Percentiles rank a stretch among this genome's conserved stretches.
These are phyloP conservation scores for Edaphochlamys debaryana DNA, from an alignment of 139 green algal genomes.

Conservation along the genomic window DNA sequence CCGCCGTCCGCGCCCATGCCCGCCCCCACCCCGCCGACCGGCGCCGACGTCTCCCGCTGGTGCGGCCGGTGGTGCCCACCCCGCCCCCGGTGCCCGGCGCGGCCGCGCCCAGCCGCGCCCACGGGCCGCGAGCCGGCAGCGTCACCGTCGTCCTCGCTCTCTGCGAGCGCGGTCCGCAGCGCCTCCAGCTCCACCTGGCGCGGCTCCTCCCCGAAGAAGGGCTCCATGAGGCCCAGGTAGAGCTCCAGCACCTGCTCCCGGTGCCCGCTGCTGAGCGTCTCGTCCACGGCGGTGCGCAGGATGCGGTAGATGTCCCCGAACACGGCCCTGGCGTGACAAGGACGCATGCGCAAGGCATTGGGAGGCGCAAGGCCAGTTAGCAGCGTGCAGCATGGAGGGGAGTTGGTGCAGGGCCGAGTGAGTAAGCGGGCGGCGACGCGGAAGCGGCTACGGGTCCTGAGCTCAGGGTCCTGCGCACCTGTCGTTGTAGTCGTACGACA, in stretches of 20 bases:
- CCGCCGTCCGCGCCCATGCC: neutral
- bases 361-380: no score
- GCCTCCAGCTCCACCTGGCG: conserved; percentile 27
- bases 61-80: neutral
- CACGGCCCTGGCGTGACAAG: conserved; percentile 24
- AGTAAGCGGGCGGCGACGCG: no score
- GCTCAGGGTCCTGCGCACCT: conserved; percentile 29
- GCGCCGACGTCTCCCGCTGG: neutral
- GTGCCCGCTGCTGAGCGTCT: conserved; percentile 64
- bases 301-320: conserved; percentile 83
- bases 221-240: conserved; percentile 87
- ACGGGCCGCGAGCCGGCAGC: conserved; percentile 14
- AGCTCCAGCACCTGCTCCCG: conserved; percentile 71
- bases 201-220: conserved; percentile 77
- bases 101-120: neutral
- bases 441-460: no score
- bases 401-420: no score
- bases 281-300: conserved; percentile 73
- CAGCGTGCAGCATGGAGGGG: no score
- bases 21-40: neutral
- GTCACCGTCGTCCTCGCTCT: conserved; percentile 39
- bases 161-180: neutral
- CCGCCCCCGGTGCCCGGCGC: neutral
- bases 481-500: conserved; percentile 83
- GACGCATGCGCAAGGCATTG: no score